These are phyloP conservation scores for Umbilicus rupestris DNA, from an alignment of 164 flowering plant species.

Conservation along the genomic window DNA sequence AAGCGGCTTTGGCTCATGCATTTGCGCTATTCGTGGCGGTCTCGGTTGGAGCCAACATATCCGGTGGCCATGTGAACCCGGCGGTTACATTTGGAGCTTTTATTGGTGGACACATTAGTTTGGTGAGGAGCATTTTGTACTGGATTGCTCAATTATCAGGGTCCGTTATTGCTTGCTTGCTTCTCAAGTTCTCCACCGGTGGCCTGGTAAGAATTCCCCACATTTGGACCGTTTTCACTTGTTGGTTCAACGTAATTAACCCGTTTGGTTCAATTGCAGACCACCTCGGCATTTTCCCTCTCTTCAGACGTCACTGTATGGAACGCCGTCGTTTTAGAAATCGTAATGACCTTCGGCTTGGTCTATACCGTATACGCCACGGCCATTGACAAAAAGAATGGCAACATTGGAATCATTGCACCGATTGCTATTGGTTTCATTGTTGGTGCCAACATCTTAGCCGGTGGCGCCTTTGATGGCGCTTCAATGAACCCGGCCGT, in stretches of 20 bases:
- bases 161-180: conserved; percentile 16
- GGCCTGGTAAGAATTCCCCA: conserved; percentile 27
- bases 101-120: conserved; percentile 36
- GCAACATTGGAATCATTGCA: conserved; percentile 25
- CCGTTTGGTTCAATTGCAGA: conserved; percentile 6
- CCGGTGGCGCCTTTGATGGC: conserved; percentile 26
- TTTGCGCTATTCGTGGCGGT: conserved; percentile 37
- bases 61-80: conserved; percentile 34
- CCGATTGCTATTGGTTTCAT: conserved; percentile 28
- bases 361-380: conserved; percentile 14
- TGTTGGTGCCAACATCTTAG: conserved; percentile 27
- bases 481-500: conserved; percentile 24
- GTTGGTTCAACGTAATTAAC: background rate
- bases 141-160: conserved; percentile 43
- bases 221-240: background rate
- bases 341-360: conserved; percentile 28
- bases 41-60: conserved; percentile 31
- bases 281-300: conserved; percentile 16
- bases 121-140: conserved; percentile 28
- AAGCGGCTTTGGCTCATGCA: conserved; percentile 19
- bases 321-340: conserved; percentile 21
- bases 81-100: conserved; percentile 37
- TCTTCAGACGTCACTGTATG: conserved; percentile 15
- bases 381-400: conserved; percentile 22
- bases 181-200: conserved; percentile 14